Conservation (phyloP, 164 flowering plant genomes). For the Platanus orientalis region DNA sequence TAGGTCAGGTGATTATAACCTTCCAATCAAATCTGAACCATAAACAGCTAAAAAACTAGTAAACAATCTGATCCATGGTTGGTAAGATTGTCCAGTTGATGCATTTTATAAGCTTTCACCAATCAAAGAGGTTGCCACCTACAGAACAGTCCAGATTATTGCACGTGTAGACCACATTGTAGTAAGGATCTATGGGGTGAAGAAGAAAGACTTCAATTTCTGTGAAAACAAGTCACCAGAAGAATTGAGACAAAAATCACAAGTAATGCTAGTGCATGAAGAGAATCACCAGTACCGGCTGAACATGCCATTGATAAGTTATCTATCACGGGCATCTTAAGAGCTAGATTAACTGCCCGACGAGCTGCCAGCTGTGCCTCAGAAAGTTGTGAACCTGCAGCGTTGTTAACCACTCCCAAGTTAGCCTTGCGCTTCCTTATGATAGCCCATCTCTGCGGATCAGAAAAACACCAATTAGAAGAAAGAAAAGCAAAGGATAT, state of each 20-base stretch:
- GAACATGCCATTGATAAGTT: slow-evolving; percentile 27
- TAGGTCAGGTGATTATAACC: too few relatives aligned
- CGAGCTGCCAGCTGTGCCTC: slow-evolving; percentile 67
- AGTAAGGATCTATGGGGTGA: not conserved
- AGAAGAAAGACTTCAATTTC: not conserved
- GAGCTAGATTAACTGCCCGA: slow-evolving; percentile 59
- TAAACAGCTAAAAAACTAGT: too few relatives aligned
- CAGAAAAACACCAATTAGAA: slow-evolving; percentile 11
- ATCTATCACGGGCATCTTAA: slow-evolving; percentile 44
- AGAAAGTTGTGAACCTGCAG: slow-evolving; percentile 44
- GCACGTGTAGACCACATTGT: not conserved
- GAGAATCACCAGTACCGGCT: slow-evolving; percentile 21
- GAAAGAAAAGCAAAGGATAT: not conserved
- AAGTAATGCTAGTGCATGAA: not conserved
- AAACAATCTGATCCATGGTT: not conserved
- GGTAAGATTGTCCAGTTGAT: not conserved
- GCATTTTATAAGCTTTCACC: not conserved
- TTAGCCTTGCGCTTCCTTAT: slow-evolving; percentile 43
- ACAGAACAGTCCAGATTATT: not conserved
- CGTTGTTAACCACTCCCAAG: slow-evolving; percentile 22
- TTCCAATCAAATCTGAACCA: too few relatives aligned
- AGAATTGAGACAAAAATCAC: too few relatives aligned
- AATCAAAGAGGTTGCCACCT: not conserved
- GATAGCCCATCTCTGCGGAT: slow-evolving; percentile 72
- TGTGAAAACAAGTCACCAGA: too few relatives aligned